Evolutionary conservation across 2,329 filamentous ascomycete species (phyloP).

Genomic region (Aspergillus aculeatinus): DNA sequence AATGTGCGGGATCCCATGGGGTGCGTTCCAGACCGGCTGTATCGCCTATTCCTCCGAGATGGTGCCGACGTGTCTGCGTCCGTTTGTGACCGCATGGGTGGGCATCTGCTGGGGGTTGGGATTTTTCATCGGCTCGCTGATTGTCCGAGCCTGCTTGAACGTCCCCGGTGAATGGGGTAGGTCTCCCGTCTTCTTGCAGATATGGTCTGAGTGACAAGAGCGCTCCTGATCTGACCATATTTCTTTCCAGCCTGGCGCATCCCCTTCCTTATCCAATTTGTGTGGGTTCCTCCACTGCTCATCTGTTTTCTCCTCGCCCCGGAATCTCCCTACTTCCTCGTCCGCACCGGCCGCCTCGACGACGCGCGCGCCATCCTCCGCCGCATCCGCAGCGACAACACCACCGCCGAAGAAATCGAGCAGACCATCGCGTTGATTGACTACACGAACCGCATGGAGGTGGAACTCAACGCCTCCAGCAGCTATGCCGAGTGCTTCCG

Average conservation of each 20-base stretch:
- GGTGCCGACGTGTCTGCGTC: background rate
- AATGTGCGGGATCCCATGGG: background rate
- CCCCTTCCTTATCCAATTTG: too few relatives aligned
- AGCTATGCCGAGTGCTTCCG: too few relatives aligned
- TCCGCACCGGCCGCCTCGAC: background rate
- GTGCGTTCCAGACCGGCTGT: background rate
- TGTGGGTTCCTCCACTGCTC: too few relatives aligned
- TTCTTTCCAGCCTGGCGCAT: too few relatives aligned
- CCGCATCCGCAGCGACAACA: background rate
- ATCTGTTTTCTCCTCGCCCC: too few relatives aligned
- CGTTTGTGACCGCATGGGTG: background rate
- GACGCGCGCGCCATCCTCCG: background rate
- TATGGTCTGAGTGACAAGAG: too few relatives aligned
- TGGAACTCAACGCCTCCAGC: too few relatives aligned
- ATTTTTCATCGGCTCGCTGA: background rate
- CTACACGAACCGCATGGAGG: too few relatives aligned
- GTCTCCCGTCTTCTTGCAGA: too few relatives aligned
- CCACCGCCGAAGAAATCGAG: background rate
- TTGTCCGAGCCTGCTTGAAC: background rate
- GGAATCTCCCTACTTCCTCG: too few relatives aligned
- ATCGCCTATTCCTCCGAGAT: background rate
- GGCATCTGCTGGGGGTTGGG: background rate
- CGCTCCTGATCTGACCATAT: too few relatives aligned
- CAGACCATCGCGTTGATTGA: background rate
- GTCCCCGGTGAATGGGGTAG: too few relatives aligned